Base-by-base conservation (phyloP, 2,329 filamentous ascomycete genomes). In the Paecilomyces fulvus region DNA sequence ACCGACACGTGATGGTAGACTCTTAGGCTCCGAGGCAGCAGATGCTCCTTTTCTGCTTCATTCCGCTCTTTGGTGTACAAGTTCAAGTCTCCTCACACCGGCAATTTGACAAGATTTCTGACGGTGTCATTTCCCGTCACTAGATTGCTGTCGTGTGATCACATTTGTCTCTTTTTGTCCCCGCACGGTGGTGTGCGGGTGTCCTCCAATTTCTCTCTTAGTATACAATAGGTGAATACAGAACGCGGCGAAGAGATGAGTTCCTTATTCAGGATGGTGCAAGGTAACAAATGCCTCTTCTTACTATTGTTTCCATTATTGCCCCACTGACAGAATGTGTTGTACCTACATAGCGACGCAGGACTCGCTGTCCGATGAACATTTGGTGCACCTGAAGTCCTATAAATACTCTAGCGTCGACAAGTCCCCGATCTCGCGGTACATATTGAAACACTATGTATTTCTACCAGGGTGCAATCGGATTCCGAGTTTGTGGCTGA, bases 361-460 rank as follows among this genome's bases (percentile, higher is more conserved):
- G 66, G 81, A 84, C 61, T 81, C 79, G 63, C 79, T 97, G 64
- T 95, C 92, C 28, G 90, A 96, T 67, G 91, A 97, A 67, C 90
- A 90, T 55, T 83, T 99, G 64, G 80, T 88, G 59, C 92, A 96
- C 72, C 86, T 99, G 66, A 94, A 91, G 75, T 86, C 87, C 58
- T 99, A 99, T 85, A 95, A 96, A 72, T 99, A 99, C 76, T 95
- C 91, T 65, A 90, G 88, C 67, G 91, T 99, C 74, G 94, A 99
- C 80, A 92, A 96, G 76, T 96, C 92, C 53, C 87, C 89, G 60
- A 84, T 96, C 58, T 97, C 94, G 56, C 84, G 92, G 73, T 95
- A 97, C 75, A 89, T 99, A 70, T 82, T 99, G 53, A 89, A 87
- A 64, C 92, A 95, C 70, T 99, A 96, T 79, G 94, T 97, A 88